These are phyloP conservation scores for Boechera divaricarpa DNA, from an alignment of 345 rosid genomes.

Conservation along the genomic window DNA sequence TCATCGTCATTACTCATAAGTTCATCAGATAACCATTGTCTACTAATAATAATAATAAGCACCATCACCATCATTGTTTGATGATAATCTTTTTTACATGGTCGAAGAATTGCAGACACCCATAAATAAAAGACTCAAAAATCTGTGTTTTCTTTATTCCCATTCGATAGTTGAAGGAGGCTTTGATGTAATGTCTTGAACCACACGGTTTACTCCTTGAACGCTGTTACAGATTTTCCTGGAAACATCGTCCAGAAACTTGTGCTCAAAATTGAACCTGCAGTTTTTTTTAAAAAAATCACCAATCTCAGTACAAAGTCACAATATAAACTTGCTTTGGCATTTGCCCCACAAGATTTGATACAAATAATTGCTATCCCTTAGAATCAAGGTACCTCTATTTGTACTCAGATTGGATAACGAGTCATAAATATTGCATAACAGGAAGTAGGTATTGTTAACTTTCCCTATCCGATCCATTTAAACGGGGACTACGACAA, in stretches of 20 bases:
- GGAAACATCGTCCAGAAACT: conserved; percentile 85
- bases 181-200: conserved; percentile 96
- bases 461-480: neutral
- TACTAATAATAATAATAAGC: conserved; percentile 4
- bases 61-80: conserved; percentile 16
- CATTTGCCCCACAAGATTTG: neutral
- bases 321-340: neutral
- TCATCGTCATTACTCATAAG: neutral
- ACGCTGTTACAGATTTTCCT: conserved; percentile 93
- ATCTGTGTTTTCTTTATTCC: conserved; percentile 55
- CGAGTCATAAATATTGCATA: neutral
- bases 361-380: neutral
- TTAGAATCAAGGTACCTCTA: neutral
- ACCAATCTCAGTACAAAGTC: conserved; percentile 2
- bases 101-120: conserved; percentile 33
- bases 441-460: neutral
- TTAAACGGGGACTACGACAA: neutral
- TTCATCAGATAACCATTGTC: conserved; percentile 13
- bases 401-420: neutral
- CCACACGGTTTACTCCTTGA: conserved; percentile 94
- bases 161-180: conserved; percentile 99
- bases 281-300: neutral
- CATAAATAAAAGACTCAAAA: conserved; percentile 23
- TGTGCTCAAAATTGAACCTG: conserved; percentile 96
- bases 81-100: conserved; percentile 42